Evolutionary conservation across 768 basidiomycete genomes (phyloP).

Genomic region (Suillus spraguei): DNA sequence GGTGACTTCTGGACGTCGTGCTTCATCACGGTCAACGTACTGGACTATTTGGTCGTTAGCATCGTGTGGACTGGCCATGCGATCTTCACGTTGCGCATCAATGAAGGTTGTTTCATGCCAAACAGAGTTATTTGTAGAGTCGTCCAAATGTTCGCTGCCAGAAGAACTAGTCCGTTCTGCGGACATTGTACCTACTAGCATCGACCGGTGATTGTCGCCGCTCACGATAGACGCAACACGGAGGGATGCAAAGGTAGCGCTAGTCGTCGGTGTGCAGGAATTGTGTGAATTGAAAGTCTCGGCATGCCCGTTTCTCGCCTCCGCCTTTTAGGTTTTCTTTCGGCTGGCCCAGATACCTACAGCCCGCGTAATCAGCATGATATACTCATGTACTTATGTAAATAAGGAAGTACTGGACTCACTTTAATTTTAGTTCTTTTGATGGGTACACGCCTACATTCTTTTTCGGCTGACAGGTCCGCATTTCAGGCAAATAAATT

Average conservation of each 20-base stretch:
- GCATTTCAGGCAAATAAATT: background rate
- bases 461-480: background rate
- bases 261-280: background rate
- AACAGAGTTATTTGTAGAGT: background rate
- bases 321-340: background rate
- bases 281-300: background rate
- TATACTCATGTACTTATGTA: background rate
- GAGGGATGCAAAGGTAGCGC: background rate
- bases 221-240: background rate
- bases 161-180: conserved; percentile 1
- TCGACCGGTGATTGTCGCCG: background rate
- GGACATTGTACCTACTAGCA: background rate
- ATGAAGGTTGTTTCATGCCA: conserved; percentile 1
- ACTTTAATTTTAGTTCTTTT: background rate
- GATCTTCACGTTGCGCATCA: conserved; percentile 1
- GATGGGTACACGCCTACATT: background rate
- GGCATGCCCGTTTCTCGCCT: conserved; percentile 1
- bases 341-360: background rate
- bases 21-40: background rate
- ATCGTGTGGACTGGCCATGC: background rate
- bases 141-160: background rate
- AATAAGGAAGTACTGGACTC: background rate
- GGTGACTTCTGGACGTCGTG: background rate
- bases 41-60: background rate
- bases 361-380: too few relatives aligned